These are phyloP conservation scores for Tolypocladium capitatum DNA, from an alignment of 2,329 filamentous ascomycete genomes.

Conservation along the genomic window DNA sequence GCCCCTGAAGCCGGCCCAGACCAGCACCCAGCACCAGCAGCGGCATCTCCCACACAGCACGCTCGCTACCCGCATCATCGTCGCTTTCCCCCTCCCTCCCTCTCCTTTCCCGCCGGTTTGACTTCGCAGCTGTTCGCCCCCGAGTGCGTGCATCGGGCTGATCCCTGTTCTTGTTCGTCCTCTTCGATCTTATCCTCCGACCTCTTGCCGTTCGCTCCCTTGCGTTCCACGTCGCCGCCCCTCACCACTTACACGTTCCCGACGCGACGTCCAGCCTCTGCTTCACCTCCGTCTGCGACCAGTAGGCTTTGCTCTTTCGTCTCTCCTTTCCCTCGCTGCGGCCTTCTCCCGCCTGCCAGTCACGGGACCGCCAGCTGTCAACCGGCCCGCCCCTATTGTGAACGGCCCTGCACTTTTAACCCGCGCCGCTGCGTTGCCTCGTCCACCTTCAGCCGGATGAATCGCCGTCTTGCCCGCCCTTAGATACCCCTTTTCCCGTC, in stretches of 20 bases:
- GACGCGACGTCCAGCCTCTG: neutral
- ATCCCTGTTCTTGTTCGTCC: neutral
- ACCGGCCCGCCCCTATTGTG: neutral
- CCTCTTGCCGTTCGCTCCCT: neutral
- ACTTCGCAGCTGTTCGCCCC: neutral
- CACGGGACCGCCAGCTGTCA: neutral
- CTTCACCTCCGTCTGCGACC: neutral
- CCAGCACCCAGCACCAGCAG: neutral
- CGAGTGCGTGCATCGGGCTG: neutral
- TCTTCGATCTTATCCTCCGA: neutral
- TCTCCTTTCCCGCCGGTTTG: neutral
- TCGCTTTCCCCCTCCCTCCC: neutral
- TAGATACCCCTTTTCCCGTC: neutral
- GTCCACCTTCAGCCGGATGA: neutral
- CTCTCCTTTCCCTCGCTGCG: neutral
- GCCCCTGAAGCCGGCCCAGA: neutral
- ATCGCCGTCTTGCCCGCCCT: neutral
- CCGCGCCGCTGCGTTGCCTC: neutral
- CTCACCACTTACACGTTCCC: conserved; percentile 4
- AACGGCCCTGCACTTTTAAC: neutral
- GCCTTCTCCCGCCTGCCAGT: neutral
- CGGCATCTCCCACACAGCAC: neutral
- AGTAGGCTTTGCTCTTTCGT: neutral
- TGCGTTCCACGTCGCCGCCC: neutral
- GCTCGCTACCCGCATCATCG: neutral